Evolutionary conservation across 495 filamentous ascomycete genomes (phyloP).

Genomic region (Schizothecium vesticola): DNA sequence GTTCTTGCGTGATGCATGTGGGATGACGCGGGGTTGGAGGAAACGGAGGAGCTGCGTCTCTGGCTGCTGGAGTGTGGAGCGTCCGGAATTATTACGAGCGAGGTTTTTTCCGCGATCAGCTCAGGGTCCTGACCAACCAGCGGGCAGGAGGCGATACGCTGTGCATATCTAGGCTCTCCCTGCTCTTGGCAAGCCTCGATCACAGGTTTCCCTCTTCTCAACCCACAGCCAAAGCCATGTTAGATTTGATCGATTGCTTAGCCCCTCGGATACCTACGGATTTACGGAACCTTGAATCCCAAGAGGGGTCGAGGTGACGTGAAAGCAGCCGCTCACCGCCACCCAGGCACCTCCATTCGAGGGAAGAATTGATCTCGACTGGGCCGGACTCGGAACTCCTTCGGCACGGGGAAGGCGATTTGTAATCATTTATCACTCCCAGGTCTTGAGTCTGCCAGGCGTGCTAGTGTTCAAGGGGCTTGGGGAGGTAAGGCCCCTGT

Average conservation of each 20-base stretch:
- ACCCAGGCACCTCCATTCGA: neutral
- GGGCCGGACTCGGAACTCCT: neutral
- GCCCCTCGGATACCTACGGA: neutral
- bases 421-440: neutral
- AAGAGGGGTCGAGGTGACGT: neutral
- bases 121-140: neutral
- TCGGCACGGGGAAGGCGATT: neutral
- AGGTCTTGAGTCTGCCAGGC: neutral
- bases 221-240: neutral
- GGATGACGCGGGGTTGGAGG: conserved; percentile 1
- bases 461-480: no score
- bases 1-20: conserved; percentile 4
- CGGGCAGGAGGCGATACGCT: no score
- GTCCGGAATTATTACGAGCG: neutral
- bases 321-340: neutral
- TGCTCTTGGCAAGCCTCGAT: neutral
- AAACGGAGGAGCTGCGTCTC: neutral
- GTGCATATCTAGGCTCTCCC: no score
- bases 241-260: neutral
- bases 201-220: neutral
- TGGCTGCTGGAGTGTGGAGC: neutral
- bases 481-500: neutral
- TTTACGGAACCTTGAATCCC: neutral
- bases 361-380: neutral
- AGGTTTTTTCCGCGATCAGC: neutral